phyloP scores from a whole-genome alignment of 306 rosid species.

The Cercis canadensis region DNA sequence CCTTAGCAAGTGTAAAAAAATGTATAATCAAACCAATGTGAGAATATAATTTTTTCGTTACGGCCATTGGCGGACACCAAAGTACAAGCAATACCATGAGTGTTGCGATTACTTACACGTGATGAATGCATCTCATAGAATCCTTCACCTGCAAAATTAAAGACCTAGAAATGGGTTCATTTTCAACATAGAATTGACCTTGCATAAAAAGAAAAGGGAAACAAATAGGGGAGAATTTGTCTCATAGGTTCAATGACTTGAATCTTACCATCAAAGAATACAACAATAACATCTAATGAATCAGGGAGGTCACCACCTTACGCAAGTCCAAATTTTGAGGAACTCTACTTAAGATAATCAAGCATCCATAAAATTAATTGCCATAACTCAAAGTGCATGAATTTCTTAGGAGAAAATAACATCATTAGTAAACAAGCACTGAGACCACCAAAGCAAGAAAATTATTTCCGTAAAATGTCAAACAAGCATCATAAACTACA shows the following conservation, averaged over 20 bases:
- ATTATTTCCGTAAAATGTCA: too few relatives aligned
- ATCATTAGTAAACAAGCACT: too few relatives aligned
- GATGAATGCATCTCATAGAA: constrained; percentile 69
- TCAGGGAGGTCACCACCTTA: constrained; percentile 96
- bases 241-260: constrained; percentile 20
- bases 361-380: too few relatives aligned
- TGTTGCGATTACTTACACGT: constrained; percentile 72
- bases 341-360: too few relatives aligned
- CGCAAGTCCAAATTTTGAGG: constrained; percentile 85
- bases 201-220: background rate
- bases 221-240: constrained; percentile 6
- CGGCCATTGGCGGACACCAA: too few relatives aligned
- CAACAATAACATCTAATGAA: constrained; percentile 80
- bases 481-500: too few relatives aligned
- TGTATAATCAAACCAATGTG: too few relatives aligned
- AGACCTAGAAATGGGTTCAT: constrained; percentile 37
- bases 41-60: too few relatives aligned
- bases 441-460: too few relatives aligned
- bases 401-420: too few relatives aligned
- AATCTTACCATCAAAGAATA: constrained; percentile 80
- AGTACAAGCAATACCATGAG: constrained; percentile 95
- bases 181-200: constrained; percentile 32
- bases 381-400: too few relatives aligned
- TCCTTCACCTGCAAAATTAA: constrained; percentile 66
- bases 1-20: too few relatives aligned